A percentile compares a stretch with the other conserved stretches of the same genome.
These are phyloP conservation scores for Xerocomellus amylosporus DNA, from an alignment of 768 basidiomycete species.

Conservation along the genomic window DNA sequence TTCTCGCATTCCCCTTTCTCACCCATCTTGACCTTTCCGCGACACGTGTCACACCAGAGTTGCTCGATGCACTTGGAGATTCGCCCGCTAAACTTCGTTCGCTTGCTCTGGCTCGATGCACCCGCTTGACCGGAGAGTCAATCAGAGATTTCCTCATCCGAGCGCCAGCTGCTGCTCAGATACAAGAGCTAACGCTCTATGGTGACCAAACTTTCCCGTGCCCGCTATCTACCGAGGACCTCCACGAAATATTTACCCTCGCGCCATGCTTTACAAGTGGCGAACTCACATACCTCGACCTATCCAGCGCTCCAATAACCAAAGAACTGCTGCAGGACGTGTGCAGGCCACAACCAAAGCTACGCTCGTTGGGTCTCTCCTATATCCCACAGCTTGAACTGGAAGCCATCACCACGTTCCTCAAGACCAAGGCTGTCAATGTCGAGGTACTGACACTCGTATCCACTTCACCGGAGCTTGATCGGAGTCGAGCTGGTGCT, in stretches of 20 bases:
- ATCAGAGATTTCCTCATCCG: slow-evolving; percentile 70
- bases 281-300: slow-evolving; percentile 79
- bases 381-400: slow-evolving; percentile 75
- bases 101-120: slow-evolving; percentile 83
- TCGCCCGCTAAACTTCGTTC: slow-evolving; percentile 73
- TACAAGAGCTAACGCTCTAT: slow-evolving; percentile 83
- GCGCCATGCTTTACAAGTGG: slow-evolving; percentile 82
- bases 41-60: slow-evolving; percentile 75
- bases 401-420: slow-evolving; percentile 61
- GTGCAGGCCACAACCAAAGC: slow-evolving; percentile 61
- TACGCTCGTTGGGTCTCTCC: slow-evolving; percentile 89
- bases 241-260: slow-evolving; percentile 59
- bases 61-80: slow-evolving; percentile 63
- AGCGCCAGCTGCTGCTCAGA: slow-evolving; percentile 56
- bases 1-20: slow-evolving; percentile 79
- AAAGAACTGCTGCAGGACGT: slow-evolving; percentile 45
- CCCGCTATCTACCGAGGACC: slow-evolving; percentile 63
- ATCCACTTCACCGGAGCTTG: slow-evolving; percentile 72
- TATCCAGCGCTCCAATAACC: slow-evolving; percentile 80
- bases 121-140: slow-evolving; percentile 74
- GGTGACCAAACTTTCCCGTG: slow-evolving; percentile 83
- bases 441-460: slow-evolving; percentile 86
- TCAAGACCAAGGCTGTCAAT: slow-evolving; percentile 62
- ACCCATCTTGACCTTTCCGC: slow-evolving; percentile 91
- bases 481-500: slow-evolving; percentile 44